Percentiles rank a stretch among this genome's conserved stretches.
phyloP scores from a whole-genome alignment of 805 yeast species.

The Cyberlindnera maclurae region DNA sequence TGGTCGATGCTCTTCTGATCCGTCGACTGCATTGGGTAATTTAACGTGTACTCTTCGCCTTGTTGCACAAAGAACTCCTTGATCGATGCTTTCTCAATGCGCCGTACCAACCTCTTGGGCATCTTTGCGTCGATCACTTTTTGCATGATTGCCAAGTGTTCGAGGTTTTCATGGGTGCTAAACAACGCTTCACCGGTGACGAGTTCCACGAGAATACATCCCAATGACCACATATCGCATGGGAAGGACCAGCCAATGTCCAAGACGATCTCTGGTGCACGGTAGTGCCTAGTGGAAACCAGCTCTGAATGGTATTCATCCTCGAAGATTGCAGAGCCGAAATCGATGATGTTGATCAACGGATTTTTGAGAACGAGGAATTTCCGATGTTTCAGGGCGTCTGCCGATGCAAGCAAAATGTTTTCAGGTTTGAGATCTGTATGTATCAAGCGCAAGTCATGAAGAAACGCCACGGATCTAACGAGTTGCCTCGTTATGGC shows the following conservation, averaged over 20 bases:
- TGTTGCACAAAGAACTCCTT: slow-evolving; percentile 10
- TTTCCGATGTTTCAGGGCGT: slow-evolving; percentile 17
- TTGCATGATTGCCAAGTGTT: slow-evolving; percentile 94
- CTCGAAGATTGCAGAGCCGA: slow-evolving; percentile 92
- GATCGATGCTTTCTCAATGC: slow-evolving; percentile 10
- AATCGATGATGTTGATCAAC: slow-evolving; percentile 83
- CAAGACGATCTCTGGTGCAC: slow-evolving; percentile 94
- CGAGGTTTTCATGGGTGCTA: slow-evolving; percentile 90
- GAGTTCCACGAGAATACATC: slow-evolving; percentile 86
- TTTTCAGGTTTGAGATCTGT: slow-evolving; percentile 98
- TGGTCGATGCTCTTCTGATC: slow-evolving; percentile 29
- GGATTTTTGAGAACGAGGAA: slow-evolving; percentile 62
- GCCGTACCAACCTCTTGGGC: slow-evolving; percentile 29
- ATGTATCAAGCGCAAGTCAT: slow-evolving; percentile 84
- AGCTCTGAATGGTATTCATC: slow-evolving; percentile 91
- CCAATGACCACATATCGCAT: slow-evolving; percentile 96
- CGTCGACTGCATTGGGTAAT: slow-evolving; percentile 34
- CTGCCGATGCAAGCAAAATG: slow-evolving; percentile 38
- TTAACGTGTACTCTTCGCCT: slow-evolving; percentile 18
- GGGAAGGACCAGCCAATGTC: slow-evolving; percentile 97
- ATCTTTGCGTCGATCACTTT: slow-evolving; percentile 55
- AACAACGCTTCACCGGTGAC: slow-evolving; percentile 92
- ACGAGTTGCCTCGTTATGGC: slow-evolving; percentile 81
- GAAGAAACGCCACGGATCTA: slow-evolving; percentile 80
- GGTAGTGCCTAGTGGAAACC: slow-evolving; percentile 90